Conservation (phyloP, 768 basidiomycete species). For the Podaxis pistillaris region DNA sequence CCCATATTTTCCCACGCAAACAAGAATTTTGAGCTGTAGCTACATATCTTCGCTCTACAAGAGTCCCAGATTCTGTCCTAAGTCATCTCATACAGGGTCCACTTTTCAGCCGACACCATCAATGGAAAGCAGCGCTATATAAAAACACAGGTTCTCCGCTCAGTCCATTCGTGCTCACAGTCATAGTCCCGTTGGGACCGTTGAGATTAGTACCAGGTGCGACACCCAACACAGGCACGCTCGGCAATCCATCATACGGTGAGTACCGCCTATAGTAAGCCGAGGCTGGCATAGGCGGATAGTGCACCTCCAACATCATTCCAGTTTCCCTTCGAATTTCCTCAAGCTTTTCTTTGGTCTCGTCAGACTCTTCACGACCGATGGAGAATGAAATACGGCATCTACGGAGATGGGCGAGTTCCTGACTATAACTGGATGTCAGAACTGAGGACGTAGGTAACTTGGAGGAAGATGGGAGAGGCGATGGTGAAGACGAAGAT, state of each 20-base stretch:
- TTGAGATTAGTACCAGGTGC: background rate
- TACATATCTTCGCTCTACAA: background rate
- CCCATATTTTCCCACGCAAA: too few relatives aligned
- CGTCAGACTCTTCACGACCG: slow-evolving; percentile 1
- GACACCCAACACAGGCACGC: slow-evolving; percentile 9
- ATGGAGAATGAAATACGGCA: slow-evolving; percentile 8
- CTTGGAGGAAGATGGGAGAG: background rate
- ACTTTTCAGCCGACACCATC: background rate
- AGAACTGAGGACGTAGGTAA: background rate
- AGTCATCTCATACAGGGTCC: background rate
- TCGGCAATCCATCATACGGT: slow-evolving; percentile 13
- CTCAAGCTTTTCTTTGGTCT: background rate
- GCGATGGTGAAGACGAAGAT: background rate
- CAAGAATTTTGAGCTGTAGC: too few relatives aligned
- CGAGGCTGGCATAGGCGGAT: slow-evolving; percentile 2
- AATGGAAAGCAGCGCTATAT: slow-evolving; percentile 10
- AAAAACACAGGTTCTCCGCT: slow-evolving; percentile 14
- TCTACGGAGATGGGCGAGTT: background rate
- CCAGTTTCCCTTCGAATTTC: slow-evolving; percentile 4
- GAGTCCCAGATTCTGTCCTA: background rate
- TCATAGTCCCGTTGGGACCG: background rate
- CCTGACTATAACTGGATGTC: background rate
- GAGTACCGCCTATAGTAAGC: slow-evolving; percentile 9
- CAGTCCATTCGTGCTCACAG: background rate
- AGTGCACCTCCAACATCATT: slow-evolving; percentile 11